Evolutionary conservation across 1,284 basidiomycete genomes (phyloP), one percentile per base, ranked within the genome.

Genomic region (Ganoderma leucocontextum): DNA sequence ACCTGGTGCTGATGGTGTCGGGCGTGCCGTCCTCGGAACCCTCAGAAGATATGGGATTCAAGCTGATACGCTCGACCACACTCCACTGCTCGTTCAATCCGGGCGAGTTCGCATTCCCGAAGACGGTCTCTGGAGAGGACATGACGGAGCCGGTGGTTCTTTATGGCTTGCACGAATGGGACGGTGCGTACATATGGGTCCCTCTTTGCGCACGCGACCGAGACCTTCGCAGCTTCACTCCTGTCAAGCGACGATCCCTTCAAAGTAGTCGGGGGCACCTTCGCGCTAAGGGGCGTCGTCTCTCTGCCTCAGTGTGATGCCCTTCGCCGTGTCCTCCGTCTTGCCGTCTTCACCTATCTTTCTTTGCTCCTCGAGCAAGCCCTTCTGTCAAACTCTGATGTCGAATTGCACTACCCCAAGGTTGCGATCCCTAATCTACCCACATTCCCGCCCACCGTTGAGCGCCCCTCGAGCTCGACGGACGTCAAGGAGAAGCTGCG

Each of bases 281-380:
- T 92, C 74, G 77, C 79, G 0, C 82, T 91, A 67, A 82, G 80
- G 67, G 87, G 85, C 6, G 72, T 84, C 15, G 77, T 76, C 22
- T 85, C 86, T 1, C 73, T 78, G 0, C 60, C 76, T 4, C 84
- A 87, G 66, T 83, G 89, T 71, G 72, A 75, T 4, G 70, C 82
- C 1, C 80, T 92, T 0, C 78, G 78, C 62, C 83, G 82, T 52
- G 78, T 86, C 13, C 83, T 92, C n/a, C 84, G 86, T 39, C 71
- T 90, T 8, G 76, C 85, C 1, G 78, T 88, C n/a, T 91, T 87
- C 74, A 75, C 84, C 17, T 86, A 89, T 70, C 82, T 91, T 1
- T 87, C 89, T 1, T 80, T 90, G 36, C 71, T 89, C 4, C 84
- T 92, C 25, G 90, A 92, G 73, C 89, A 91, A 74, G 83, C 86